phyloP scores from a whole-genome alignment of 31 red algal species.

The Porphyra umbilicalis region DNA sequence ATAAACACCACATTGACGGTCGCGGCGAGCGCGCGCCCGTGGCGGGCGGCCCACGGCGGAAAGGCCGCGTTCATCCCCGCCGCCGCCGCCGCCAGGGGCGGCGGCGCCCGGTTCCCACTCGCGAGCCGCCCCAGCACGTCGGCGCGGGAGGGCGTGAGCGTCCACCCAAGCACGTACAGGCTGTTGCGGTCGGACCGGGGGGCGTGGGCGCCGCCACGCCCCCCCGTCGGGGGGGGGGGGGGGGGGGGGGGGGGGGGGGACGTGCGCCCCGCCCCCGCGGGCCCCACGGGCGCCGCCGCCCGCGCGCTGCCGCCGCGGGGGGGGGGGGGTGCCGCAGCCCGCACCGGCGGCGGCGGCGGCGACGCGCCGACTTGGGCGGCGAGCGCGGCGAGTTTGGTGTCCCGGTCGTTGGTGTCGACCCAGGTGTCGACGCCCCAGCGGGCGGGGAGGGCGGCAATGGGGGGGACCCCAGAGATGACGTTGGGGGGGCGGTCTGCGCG shows the following conservation, averaged over 20 bases:
- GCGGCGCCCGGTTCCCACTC: slow-evolving; percentile 7
- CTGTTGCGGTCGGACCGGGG: slow-evolving; percentile 6
- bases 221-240: too few species aligned
- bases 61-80: slow-evolving; percentile 43
- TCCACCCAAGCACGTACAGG: slow-evolving; percentile 54
- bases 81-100: slow-evolving; percentile 34
- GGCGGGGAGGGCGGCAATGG: background rate
- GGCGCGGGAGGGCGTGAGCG: slow-evolving; percentile 38
- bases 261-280: too few species aligned
- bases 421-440: slow-evolving; percentile 48
- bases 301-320: background rate
- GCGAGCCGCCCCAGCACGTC: slow-evolving; percentile 35
- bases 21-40: background rate
- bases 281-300: background rate
- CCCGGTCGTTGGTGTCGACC: slow-evolving; percentile 36
- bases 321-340: slow-evolving; percentile 7
- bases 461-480: slow-evolving; percentile 33
- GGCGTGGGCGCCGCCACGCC: background rate
- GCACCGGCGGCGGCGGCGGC: background rate
- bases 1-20: slow-evolving; percentile 50
- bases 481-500: slow-evolving; percentile 26
- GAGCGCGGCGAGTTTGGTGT: slow-evolving; percentile 26
- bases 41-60: background rate
- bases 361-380: background rate
- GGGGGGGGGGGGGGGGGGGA: background rate